A percentile compares a stretch with the other conserved stretches of the same genome.
These are phyloP conservation scores for Mucuna pruriens DNA, from an alignment of 306 rosid species.

Conservation along the genomic window DNA sequence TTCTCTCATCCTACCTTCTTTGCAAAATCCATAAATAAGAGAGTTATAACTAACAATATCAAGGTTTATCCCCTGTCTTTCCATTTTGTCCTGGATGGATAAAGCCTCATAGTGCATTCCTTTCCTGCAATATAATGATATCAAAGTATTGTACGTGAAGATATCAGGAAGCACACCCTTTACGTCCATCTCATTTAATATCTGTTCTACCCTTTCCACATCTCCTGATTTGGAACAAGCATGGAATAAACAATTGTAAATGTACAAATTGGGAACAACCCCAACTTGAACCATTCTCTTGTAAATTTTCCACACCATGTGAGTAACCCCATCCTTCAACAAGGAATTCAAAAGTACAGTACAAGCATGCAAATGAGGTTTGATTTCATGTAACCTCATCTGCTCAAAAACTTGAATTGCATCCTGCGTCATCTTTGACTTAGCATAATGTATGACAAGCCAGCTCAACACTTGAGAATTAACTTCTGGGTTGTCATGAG, in stretches of 20 bases:
- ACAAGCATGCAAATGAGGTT: conserved; percentile 83
- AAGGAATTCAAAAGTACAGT: conserved; percentile 78
- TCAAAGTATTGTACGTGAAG: conserved; percentile 84
- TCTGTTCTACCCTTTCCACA: conserved; percentile 63
- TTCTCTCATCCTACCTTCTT: conserved; percentile 88
- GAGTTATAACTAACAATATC: conserved; percentile 82
- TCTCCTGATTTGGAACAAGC: conserved; percentile 86
- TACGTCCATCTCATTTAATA: conserved; percentile 75
- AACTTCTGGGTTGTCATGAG: conserved; percentile 57
- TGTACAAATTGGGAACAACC: conserved; percentile 65
- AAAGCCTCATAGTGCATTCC: conserved; percentile 88
- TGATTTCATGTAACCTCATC: conserved; percentile 61
- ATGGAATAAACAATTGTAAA: conserved; percentile 82
- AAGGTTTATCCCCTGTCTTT: conserved; percentile 71
- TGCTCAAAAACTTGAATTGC: conserved; percentile 81
- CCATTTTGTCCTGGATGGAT: conserved; percentile 77
- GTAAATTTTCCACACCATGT: conserved; percentile 75
- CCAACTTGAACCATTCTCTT: conserved; percentile 62
- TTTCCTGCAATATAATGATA: conserved; percentile 69
- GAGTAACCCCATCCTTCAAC: conserved; percentile 68
- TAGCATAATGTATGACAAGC: conserved; percentile 72
- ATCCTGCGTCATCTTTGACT: conserved; percentile 66
- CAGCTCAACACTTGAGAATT: conserved; percentile 88
- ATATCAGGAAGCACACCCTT: conserved; percentile 71
- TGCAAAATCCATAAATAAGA: conserved; percentile 77